phyloP scores from a whole-genome alignment of 1,139 yeast genomes.

The Diutina pseudorugosa region DNA sequence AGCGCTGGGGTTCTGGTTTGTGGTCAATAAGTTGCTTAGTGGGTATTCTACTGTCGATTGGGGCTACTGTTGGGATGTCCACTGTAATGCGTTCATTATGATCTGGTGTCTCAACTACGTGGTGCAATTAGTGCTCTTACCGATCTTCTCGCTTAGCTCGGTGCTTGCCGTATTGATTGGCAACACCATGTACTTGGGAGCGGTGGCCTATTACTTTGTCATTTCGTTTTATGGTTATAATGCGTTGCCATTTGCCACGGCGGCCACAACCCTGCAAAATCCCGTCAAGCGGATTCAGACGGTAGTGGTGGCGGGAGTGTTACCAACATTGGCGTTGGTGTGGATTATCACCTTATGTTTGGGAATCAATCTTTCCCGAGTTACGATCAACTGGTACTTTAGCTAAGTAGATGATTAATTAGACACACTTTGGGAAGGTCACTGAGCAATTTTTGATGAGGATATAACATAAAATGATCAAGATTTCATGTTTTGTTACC shows the following conservation, averaged over 20 bases:
- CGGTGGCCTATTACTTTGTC: conserved; percentile 63
- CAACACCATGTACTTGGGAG: conserved; percentile 61
- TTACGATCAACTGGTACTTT: conserved; percentile 60
- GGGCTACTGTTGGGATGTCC: conserved; percentile 92
- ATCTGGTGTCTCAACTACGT: conserved; percentile 74
- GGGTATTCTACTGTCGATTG: conserved; percentile 61
- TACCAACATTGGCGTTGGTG: conserved; percentile 43
- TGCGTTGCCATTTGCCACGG: conserved; percentile 65
- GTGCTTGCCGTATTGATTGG: conserved; percentile 55
- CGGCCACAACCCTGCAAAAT: conserved; percentile 38
- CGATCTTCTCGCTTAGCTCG: conserved; percentile 54
- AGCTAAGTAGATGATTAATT: conserved; percentile 13
- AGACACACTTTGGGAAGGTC: no score
- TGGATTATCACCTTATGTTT: conserved; percentile 48
- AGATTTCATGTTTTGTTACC: no score
- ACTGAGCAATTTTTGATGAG: no score
- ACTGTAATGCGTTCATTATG: conserved; percentile 75
- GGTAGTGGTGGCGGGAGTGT: conserved; percentile 26
- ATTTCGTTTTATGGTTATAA: conserved; percentile 83
- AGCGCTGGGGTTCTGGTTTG: conserved; percentile 62
- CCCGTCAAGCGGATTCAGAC: conserved; percentile 23
- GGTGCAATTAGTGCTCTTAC: conserved; percentile 64
- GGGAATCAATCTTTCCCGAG: conserved; percentile 61
- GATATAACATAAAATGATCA: neutral
- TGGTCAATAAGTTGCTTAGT: conserved; percentile 51